Base-by-base conservation (phyloP, 257 asterid species). In the Nicotiana benthamiana region DNA sequence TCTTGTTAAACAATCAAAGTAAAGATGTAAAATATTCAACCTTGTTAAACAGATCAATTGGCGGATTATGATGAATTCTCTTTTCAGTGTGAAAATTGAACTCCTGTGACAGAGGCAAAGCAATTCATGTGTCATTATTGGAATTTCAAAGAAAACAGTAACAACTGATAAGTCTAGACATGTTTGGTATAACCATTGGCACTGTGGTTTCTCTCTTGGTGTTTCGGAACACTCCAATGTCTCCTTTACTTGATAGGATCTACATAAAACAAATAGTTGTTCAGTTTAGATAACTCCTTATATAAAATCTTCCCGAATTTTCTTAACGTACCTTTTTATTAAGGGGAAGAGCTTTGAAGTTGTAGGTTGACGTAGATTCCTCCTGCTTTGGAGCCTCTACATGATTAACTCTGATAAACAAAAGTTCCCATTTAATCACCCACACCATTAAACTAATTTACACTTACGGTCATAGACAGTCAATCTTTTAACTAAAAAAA, bases 181-280 rank as follows among this genome's bases (percentile, higher is more conserved):
- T 80, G 56, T 52, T 63, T 18, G 80, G 77, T 40, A 79, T 63
- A 86, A 95, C 99, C 99, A 85, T 80, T 68, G 97, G 96, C 77
- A 91, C 93, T 27, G 97, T 95, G 75, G 87, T 77, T 83, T 90
- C 98, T 87, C 87, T 87, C 89, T 92, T 95, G 83, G 48, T 81
- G 85, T 89, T 93, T 32, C 94, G 86, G 72, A 89, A 91, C 81
- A 92, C 82, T 54, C 98, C 99, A 77, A 91, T 85, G 62, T 92
- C 97, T 75, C 98, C 99, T 90, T 91, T 95, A 92, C 99, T 93
- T 36, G 92, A 86, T 79, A 95, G 85, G 79, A 95, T 90, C 99
- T 92, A 90, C 60, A 80, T 36, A 22, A 61, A 48, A 40, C 13
- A n/a, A 72, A 75, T 13, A 32, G 77, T 72, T 62, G 64, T 22